These are phyloP conservation scores for Cryptococcus amylolentus DNA, from an alignment of 1,284 basidiomycete genomes.

Conservation along the genomic window DNA sequence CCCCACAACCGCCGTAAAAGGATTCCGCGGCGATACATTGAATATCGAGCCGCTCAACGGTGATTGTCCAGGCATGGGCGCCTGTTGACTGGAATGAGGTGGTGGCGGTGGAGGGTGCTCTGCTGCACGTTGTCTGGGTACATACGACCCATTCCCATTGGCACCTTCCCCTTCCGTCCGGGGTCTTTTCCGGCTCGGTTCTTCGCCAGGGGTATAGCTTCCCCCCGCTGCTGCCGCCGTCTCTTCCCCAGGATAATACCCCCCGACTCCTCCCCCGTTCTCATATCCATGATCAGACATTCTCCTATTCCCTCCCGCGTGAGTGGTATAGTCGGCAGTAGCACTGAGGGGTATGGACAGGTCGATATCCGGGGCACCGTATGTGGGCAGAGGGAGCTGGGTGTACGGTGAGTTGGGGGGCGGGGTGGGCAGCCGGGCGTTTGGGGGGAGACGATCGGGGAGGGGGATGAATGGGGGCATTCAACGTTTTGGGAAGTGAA, in stretches of 20 bases:
- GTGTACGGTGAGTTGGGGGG: background rate
- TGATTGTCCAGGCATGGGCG: background rate
- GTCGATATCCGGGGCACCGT: slow-evolving; percentile 39
- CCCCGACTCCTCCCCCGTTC: too few relatives aligned
- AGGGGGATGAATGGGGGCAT: slow-evolving; percentile 30
- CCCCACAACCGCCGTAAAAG: slow-evolving; percentile 85
- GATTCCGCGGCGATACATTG: slow-evolving; percentile 87
- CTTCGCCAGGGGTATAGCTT: slow-evolving; percentile 13
- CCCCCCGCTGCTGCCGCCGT: background rate
- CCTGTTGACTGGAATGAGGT: background rate
- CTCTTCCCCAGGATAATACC: background rate
- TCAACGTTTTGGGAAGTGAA: background rate
- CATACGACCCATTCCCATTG: background rate
- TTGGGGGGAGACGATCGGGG: slow-evolving; percentile 32
- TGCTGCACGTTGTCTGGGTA: background rate
- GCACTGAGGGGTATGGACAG: slow-evolving; percentile 6
- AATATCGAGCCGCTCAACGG: slow-evolving; percentile 77
- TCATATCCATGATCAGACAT: background rate
- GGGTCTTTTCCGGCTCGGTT: slow-evolving; percentile 30
- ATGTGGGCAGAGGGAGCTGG: slow-evolving; percentile 19
- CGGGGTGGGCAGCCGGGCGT: slow-evolving; percentile 13
- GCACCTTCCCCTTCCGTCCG: slow-evolving; percentile 11
- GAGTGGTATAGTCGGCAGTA: background rate
- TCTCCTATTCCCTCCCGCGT: background rate
- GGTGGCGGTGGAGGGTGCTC: background rate